These are phyloP conservation scores for Fragaria iinumae DNA, from an alignment of 306 rosid species.

Conservation along the genomic window DNA sequence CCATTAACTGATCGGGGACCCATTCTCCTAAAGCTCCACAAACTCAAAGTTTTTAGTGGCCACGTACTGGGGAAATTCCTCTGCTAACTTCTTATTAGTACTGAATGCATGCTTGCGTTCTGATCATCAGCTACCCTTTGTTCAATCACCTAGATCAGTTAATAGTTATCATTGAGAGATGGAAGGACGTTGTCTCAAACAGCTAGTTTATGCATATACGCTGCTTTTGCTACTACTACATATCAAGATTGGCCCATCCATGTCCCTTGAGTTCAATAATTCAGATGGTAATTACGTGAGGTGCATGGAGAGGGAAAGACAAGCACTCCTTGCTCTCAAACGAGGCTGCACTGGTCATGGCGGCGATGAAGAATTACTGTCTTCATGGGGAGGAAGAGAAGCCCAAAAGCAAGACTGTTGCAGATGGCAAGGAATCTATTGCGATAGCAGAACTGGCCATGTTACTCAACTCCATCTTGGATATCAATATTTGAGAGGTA, in stretches of 20 bases:
- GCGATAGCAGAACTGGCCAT: conserved; percentile 3
- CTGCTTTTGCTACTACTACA: background rate
- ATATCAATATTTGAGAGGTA: background rate
- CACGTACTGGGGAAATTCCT: background rate
- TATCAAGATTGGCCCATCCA: background rate
- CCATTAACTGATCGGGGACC: background rate
- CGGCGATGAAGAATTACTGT: background rate
- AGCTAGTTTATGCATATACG: background rate
- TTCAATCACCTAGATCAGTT: no score
- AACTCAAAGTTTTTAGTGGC: background rate
- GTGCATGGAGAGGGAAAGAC: background rate
- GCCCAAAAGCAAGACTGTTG: conserved; percentile 24
- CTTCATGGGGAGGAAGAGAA: background rate
- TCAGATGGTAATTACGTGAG: background rate
- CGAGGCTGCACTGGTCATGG: background rate
- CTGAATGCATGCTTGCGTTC: background rate
- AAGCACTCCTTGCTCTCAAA: background rate
- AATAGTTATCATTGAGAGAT: background rate
- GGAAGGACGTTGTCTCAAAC: background rate
- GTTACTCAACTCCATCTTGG: conserved; percentile 19
- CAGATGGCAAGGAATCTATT: conserved; percentile 14
- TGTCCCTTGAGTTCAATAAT: background rate
- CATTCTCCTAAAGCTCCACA: background rate
- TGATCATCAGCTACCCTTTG: background rate
- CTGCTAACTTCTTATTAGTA: no score